Evolutionary conservation across 108 stramenopile genomes (phyloP).

Genomic region (Nitzschia putrida): DNA sequence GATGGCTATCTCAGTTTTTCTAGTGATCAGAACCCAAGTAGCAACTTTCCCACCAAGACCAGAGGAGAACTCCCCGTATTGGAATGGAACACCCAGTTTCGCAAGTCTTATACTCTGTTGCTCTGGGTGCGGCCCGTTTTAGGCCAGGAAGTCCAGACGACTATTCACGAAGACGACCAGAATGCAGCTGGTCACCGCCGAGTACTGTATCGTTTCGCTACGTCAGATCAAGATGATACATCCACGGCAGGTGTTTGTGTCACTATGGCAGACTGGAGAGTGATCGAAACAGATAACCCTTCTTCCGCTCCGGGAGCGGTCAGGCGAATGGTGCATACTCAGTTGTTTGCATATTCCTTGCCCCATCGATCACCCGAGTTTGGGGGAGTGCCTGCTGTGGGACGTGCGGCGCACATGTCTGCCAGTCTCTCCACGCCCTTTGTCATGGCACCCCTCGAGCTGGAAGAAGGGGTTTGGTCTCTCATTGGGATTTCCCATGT

Average conservation of each 20-base stretch:
- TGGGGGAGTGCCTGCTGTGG: neutral
- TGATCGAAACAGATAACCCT: slow-evolving; percentile 11
- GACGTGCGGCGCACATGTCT: slow-evolving; percentile 15
- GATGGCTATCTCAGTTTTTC: slow-evolving; percentile 39
- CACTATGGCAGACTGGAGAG: slow-evolving; percentile 57
- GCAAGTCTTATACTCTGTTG: slow-evolving; percentile 78
- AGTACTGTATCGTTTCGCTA: slow-evolving; percentile 64
- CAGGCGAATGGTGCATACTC: slow-evolving; percentile 24
- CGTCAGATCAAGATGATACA: slow-evolving; percentile 36
- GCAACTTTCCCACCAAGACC: neutral
- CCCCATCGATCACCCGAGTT: slow-evolving; percentile 29
- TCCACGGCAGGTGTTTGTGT: slow-evolving; percentile 55
- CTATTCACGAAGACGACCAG: slow-evolving; percentile 30
- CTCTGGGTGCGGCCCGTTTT: slow-evolving; percentile 78
- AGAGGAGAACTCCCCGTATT: slow-evolving; percentile 49
- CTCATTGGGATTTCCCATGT: slow-evolving; percentile 75
- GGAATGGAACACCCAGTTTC: slow-evolving; percentile 76
- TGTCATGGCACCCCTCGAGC: slow-evolving; percentile 58
- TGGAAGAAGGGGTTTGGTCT: slow-evolving; percentile 69
- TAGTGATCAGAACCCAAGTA: neutral
- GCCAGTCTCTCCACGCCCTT: slow-evolving; percentile 22
- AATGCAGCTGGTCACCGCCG: slow-evolving; percentile 4
- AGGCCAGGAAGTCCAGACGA: slow-evolving; percentile 3
- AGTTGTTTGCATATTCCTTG: slow-evolving; percentile 30
- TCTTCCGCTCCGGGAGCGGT: neutral